A percentile compares a stretch with the other conserved stretches of the same genome.
Conservation (phyloP, 208 protist species). For the Wallacemonas rigidus region DNA sequence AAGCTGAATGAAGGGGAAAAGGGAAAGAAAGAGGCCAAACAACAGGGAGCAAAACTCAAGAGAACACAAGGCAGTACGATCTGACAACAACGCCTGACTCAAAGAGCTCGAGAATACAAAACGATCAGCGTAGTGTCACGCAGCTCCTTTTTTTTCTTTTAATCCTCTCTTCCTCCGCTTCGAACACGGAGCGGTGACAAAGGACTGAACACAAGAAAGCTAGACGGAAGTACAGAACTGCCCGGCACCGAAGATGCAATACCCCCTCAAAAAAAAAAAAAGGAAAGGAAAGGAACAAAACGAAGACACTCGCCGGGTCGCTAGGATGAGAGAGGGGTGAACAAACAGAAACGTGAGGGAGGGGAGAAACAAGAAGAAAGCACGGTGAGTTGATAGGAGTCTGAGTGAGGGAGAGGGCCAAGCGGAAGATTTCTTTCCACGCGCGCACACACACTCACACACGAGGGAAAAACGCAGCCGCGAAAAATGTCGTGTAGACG, state of each 20-base stretch:
- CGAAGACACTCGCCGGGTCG: too few species aligned
- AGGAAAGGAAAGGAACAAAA: slow-evolving; percentile 8
- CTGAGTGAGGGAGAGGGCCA: slow-evolving; percentile 5
- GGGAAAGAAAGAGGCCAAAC: background rate
- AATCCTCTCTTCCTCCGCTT: too few species aligned
- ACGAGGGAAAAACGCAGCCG: background rate
- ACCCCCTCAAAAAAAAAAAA: background rate
- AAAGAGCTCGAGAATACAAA: slow-evolving; percentile 7
- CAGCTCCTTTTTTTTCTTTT: background rate
- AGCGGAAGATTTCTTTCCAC: background rate
- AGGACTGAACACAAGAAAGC: background rate
- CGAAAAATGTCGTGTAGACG: background rate
- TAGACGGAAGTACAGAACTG: background rate
- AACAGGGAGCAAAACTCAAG: slow-evolving; percentile 1
- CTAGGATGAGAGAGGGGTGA: slow-evolving; percentile 7
- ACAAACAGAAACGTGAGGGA: background rate
- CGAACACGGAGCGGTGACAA: too few species aligned
- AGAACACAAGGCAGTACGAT: background rate
- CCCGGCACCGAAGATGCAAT: background rate
- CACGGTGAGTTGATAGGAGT: slow-evolving; percentile 13
- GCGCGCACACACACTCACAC: background rate
- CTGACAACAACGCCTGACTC: background rate
- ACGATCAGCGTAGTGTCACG: background rate
- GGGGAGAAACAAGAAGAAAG: slow-evolving; percentile 17
- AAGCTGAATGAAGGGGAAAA: slow-evolving; percentile 1